phyloP scores from a whole-genome alignment of 2,329 filamentous ascomycete genomes.

The Talaromyces sp. region DNA sequence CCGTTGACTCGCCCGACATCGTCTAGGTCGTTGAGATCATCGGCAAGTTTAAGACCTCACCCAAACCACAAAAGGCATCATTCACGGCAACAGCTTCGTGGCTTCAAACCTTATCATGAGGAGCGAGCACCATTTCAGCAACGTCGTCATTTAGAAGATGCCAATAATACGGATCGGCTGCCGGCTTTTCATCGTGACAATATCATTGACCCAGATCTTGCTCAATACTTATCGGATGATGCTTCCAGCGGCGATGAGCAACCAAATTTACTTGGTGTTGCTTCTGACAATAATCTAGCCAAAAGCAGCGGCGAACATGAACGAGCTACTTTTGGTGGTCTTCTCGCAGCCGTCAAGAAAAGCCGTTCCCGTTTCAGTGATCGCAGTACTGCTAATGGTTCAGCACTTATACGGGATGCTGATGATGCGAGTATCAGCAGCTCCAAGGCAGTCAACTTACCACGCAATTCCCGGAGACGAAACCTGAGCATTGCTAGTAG shows the following conservation, averaged over 20 bases:
- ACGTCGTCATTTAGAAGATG: conserved; percentile 67
- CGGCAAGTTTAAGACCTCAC: conserved; percentile 66
- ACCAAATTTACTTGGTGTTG: conserved; percentile 75
- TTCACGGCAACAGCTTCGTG: conserved; percentile 80
- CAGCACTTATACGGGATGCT: conserved; percentile 64
- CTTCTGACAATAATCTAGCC: conserved; percentile 64
- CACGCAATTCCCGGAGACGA: conserved; percentile 66
- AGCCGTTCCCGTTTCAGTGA: conserved; percentile 71
- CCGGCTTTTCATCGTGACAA: conserved; percentile 98
- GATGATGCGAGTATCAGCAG: conserved; percentile 65
- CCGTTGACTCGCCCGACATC: conserved; percentile 84
- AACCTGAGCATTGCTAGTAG: conserved; percentile 83
- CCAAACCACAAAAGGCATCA: conserved; percentile 83
- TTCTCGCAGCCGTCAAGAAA: conserved; percentile 72
- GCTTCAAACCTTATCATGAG: conserved; percentile 69
- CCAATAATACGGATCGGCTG: conserved; percentile 64
- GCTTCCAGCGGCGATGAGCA: conserved; percentile 92
- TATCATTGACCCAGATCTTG: conserved; percentile 95
- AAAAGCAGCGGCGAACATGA: conserved; percentile 70
- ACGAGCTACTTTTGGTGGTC: conserved; percentile 67
- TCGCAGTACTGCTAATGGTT: conserved; percentile 70
- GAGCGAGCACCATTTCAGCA: conserved; percentile 88
- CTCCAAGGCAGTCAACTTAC: conserved; percentile 58
- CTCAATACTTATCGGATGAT: conserved; percentile 91
- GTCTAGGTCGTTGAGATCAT: conserved; percentile 80